Conservation (phyloP, 75 land plant species). For the Pinus taeda region DNA sequence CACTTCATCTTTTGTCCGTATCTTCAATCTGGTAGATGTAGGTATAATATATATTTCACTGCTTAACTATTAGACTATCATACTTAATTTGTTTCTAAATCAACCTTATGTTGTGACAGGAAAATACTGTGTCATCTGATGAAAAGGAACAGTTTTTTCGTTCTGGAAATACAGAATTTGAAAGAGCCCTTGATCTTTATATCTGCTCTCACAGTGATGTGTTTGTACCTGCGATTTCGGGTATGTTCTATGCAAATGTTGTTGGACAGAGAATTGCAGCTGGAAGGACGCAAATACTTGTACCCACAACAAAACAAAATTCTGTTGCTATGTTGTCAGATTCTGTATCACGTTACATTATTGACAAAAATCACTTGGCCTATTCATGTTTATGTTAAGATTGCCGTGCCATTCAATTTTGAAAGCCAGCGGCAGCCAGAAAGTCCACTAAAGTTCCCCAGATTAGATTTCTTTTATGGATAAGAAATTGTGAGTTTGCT, state of each 20-base stretch:
- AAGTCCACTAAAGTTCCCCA: too few species aligned
- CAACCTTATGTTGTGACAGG: constrained; percentile 32
- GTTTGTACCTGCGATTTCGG: constrained; percentile 75
- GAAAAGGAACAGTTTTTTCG: constrained; percentile 45
- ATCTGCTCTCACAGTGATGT: constrained; percentile 72
- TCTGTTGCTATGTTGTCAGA: constrained; percentile 26
- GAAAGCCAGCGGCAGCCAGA: too few species aligned
- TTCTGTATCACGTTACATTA: constrained; percentile 47
- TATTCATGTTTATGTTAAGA: constrained; percentile 66
- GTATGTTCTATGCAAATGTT: constrained; percentile 71
- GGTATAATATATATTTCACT: not conserved
- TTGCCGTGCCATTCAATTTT: too few species aligned
- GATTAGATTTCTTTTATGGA: too few species aligned
- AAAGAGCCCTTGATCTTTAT: constrained; percentile 68
- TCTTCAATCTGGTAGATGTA: not conserved
- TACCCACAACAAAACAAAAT: constrained; percentile 39
- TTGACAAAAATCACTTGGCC: constrained; percentile 66
- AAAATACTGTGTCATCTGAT: constrained; percentile 58
- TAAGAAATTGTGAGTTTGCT: too few species aligned
- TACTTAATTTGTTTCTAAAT: not conserved
- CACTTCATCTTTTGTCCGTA: not conserved
- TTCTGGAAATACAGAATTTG: constrained; percentile 37
- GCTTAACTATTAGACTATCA: not conserved
- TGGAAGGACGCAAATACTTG: constrained; percentile 66
- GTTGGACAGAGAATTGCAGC: constrained; percentile 69